Percentiles rank a stretch among this genome's conserved stretches.
These are phyloP conservation scores for Venturia pyrina DNA, from an alignment of 2,329 filamentous ascomycete genomes.

Conservation along the genomic window DNA sequence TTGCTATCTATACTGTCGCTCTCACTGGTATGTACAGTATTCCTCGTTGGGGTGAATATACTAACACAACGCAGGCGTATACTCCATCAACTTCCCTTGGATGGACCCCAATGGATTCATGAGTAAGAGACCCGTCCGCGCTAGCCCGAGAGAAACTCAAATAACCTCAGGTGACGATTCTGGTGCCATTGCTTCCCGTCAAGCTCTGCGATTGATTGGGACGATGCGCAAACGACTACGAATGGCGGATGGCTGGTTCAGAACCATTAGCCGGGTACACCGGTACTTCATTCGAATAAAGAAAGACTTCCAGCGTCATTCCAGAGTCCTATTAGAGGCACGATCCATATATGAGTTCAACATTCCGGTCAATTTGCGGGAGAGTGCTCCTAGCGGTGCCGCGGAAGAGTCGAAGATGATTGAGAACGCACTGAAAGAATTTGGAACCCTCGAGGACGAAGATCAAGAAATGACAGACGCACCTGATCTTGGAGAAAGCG, in stretches of 20 bases:
- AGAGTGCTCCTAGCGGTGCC: constrained; percentile 39
- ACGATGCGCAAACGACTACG: constrained; percentile 43
- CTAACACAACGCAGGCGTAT: constrained; percentile 38
- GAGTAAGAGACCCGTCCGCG: constrained; percentile 18
- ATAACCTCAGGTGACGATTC: constrained; percentile 6
- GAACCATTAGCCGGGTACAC: constrained; percentile 44
- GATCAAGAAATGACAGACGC: constrained; percentile 28
- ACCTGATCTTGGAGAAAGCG: constrained; percentile 11
- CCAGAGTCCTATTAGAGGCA: constrained; percentile 19
- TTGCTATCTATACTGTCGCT: constrained; percentile 56
- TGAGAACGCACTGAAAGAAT: constrained; percentile 26
- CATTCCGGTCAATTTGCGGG: constrained; percentile 30
- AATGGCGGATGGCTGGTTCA: constrained; percentile 48
- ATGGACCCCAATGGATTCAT: constrained; percentile 55
- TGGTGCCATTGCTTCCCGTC: constrained; percentile 35
- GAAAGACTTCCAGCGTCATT: constrained; percentile 34
- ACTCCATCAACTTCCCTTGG: constrained; percentile 55
- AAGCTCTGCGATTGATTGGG: constrained; percentile 41
- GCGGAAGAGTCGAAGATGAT: constrained; percentile 45
- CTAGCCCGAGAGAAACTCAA: constrained; percentile 1
- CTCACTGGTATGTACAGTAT: constrained; percentile 38
- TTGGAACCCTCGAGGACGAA: constrained; percentile 26
- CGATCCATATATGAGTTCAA: background rate
- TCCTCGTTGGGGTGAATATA: background rate
- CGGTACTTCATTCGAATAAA: constrained; percentile 43